Base-by-base conservation (phyloP, 2,329 filamentous ascomycete species). In the Trichoderma afroharzianum region DNA sequence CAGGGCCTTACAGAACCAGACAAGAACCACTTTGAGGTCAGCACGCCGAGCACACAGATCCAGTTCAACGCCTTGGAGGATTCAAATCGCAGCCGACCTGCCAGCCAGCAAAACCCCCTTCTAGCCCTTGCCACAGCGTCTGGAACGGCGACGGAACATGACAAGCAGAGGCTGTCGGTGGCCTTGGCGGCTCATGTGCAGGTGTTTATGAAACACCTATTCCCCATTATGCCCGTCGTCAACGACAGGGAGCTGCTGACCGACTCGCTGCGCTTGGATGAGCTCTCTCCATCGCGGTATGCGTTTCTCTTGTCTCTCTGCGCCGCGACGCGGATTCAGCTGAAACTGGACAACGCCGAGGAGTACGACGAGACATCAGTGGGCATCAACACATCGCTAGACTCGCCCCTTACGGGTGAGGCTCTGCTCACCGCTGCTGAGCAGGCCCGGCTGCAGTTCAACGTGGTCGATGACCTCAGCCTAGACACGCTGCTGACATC, bases 161-260 rank as follows among this genome's bases (percentile, higher is more conserved):
- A 75, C 30, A 76, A 70, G 62, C 75, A 74, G 33, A 74, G 71
- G 36, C 72, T 79, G 14, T 75, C 75, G 2, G 50, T 70, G 0
- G 76, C 75, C 2, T 73, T 80, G 7, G 70, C 73, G 30, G 75
- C 78, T 15, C 78, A 80, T 64, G 71, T 79, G 33, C 75, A 74
- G 9, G 74, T 77, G 43, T 80, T 79, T 61, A 74, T 79, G n/a
- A 74, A 74, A n/a, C 73, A 76, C n/a, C 66, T 80, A 15, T 79
- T 78, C 43, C 78, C 79, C 1, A 80, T 80, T 6, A 79, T 80
- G 78, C 79, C 79, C 18, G 77, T 78, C 0, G 71, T 79, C 7
- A 74, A 79, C 26, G 77, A 74, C 24, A 70, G 77, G 4, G 76
- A 77, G n/a, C 72, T 80, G 18, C 67, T 78, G 2, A 43, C 74